Evolutionary conservation across 352 stramenopile genomes (phyloP), one percentile per base, ranked within the genome.

Genomic region (Aphanomyces invadans): DNA sequence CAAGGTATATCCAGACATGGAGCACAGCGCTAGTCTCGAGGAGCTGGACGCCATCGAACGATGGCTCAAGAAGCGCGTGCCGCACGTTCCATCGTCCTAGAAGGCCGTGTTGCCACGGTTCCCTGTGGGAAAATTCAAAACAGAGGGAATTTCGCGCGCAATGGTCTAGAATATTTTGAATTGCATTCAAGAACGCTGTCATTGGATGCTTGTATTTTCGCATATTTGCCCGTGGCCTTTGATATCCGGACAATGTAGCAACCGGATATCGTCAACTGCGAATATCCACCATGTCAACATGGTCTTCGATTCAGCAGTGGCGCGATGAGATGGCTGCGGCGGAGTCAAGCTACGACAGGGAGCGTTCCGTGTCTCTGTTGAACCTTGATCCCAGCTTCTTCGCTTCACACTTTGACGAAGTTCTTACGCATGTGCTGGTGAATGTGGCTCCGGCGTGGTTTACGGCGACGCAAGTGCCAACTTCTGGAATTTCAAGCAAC

Each of bases 11-110:
- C 62, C 68, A 19, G 69, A 78, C 66, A 84, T 93, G 80, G 55
- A 81, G 57, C 84, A 93, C 70, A 71, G 73, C 54, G 73, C 78
- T 15, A 86, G 71, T 65, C 75, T 79, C 69, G 68, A 91, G 49
- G 84, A 93, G 70, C 71, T 91, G 44, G 69, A 77, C n/a, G 79
- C 87, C 65, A 73, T 90, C 48, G 75, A 74, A 51, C 69, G 68
- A 25, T 91, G 82, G 82, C 72, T 93, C 19, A 29, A 80, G 62
- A 76, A 75, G 38, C 75, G 88, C 23, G 54, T 89, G 38, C 77
- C 80, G 17, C 4, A 21, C 23, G 11, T 63, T 49, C 19, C n/a
- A 17, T 60, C 32, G 10, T 19, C 36, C n/a, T 52, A 49, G 46
- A 11, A 7, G 21, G 31, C 51, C n/a, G 19, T 29, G 25, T 0